Percentiles rank a stretch among this genome's conserved stretches.
Evolutionary conservation across 2,329 filamentous ascomycete species (phyloP).

Genomic region (Xylaria sp.): DNA sequence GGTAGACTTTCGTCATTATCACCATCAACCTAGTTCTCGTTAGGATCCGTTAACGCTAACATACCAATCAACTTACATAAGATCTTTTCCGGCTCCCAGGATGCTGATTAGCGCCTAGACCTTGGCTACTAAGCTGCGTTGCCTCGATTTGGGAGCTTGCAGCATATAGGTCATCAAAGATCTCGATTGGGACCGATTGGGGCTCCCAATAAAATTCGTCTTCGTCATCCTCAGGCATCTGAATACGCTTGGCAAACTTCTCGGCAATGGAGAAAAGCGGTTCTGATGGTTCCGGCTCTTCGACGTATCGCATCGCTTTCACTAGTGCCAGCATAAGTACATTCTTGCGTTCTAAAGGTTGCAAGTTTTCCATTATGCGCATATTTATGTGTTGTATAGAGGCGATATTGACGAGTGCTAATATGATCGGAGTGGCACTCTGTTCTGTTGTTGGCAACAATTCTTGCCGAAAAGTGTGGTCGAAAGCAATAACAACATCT

Average conservation of each 20-base stretch:
- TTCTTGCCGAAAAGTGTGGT: conserved; percentile 58
- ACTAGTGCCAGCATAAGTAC: conserved; percentile 52
- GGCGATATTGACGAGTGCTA: conserved; percentile 61
- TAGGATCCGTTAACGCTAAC: conserved; percentile 28
- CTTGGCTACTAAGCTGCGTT: conserved; percentile 46
- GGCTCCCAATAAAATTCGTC: conserved; percentile 59
- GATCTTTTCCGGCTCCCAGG: conserved; percentile 57
- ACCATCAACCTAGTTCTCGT: conserved; percentile 49
- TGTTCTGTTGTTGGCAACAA: conserved; percentile 45
- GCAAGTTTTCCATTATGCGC: conserved; percentile 53
- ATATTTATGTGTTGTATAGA: conserved; percentile 67
- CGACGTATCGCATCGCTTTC: conserved; percentile 50
- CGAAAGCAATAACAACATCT: conserved; percentile 65
- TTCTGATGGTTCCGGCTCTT: conserved; percentile 53
- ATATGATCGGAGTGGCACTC: conserved; percentile 53
- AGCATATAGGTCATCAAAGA: conserved; percentile 60
- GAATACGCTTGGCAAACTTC: conserved; percentile 59
- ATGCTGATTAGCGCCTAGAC: conserved; percentile 36
- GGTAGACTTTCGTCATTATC: conserved; percentile 43
- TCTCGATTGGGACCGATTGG: conserved; percentile 57
- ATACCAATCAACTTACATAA: conserved; percentile 52
- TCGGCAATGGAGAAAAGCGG: conserved; percentile 60
- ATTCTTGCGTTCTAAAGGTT: conserved; percentile 60
- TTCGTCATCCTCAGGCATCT: conserved; percentile 49
- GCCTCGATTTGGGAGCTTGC: conserved; percentile 50